Conservation (phyloP, 768 basidiomycete genomes). For the Termitomyces sp. region DNA sequence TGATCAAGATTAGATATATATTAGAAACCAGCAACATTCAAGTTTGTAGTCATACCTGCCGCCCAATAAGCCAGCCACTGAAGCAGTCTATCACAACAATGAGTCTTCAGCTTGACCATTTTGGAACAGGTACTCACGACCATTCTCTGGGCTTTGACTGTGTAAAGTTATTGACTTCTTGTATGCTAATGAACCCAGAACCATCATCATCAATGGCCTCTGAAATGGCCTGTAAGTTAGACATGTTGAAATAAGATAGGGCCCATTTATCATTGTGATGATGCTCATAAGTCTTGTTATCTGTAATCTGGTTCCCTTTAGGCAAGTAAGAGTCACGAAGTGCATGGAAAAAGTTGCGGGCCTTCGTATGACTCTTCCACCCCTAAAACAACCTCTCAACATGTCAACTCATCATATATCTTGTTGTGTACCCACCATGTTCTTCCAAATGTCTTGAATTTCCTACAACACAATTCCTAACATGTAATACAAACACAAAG, state of each 20-base stretch:
- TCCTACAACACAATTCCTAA: no score
- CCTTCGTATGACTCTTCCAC: conserved; percentile 2
- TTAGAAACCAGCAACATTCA: not conserved
- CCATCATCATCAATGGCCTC: no score
- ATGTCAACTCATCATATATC: not conserved
- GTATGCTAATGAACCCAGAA: no score
- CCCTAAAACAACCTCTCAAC: not conserved
- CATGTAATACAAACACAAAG: not conserved
- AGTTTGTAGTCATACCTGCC: not conserved
- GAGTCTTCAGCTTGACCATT: no score
- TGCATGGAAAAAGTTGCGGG: not conserved
- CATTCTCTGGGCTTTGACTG: no score
- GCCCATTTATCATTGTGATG: not conserved
- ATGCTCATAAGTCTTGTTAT: no score
- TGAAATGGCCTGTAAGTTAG: not conserved
- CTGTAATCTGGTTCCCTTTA: not conserved
- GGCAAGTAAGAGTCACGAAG: not conserved
- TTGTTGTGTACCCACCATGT: not conserved
- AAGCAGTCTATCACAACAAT: not conserved
- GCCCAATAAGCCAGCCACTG: conserved; percentile 4
- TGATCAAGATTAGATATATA: not conserved
- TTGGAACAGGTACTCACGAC: no score
- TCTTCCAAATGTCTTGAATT: no score
- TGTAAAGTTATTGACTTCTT: no score
- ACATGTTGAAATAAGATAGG: not conserved